These are phyloP conservation scores for Nannochloropsis gaditana DNA, from an alignment of 108 stramenopile species.

Conservation along the genomic window DNA sequence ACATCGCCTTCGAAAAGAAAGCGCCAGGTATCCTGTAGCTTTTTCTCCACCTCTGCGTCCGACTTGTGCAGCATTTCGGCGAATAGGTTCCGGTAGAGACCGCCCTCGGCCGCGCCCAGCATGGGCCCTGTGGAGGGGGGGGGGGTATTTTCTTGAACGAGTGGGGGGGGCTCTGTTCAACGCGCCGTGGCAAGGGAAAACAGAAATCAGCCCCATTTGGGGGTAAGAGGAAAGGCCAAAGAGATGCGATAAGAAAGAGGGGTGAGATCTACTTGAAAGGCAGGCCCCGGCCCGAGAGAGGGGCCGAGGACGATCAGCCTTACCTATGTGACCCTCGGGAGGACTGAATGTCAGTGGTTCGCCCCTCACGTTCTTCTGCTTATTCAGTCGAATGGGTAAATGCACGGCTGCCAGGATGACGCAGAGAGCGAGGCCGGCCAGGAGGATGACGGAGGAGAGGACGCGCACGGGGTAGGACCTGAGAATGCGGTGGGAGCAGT, in stretches of 20 bases:
- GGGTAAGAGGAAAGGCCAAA: not conserved
- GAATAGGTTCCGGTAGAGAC: conserved; percentile 12
- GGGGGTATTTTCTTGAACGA: too few relatives aligned
- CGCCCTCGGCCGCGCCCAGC: conserved; percentile 15
- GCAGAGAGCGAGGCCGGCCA: not conserved
- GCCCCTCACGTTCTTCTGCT: too few relatives aligned
- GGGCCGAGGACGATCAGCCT: not conserved
- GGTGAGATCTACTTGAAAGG: too few relatives aligned
- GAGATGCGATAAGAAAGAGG: not conserved
- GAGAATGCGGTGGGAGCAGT: not conserved
- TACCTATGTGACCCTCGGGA: conserved; percentile 10
- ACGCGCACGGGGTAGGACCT: not conserved
- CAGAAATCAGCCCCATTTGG: not conserved
- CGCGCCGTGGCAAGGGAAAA: too few relatives aligned
- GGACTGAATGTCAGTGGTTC: not conserved
- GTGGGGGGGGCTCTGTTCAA: too few relatives aligned
- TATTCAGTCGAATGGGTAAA: not conserved
- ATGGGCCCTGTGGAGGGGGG: not conserved
- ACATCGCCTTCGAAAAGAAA: not conserved
- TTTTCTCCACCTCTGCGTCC: not conserved
- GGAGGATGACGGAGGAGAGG: not conserved
- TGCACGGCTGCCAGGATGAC: not conserved
- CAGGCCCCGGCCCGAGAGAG: not conserved
- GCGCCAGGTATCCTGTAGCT: not conserved
- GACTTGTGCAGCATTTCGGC: conserved; percentile 2